Evolutionary conservation across 495 filamentous ascomycete genomes (phyloP).

Genomic region (Penicillium paradoxum): DNA sequence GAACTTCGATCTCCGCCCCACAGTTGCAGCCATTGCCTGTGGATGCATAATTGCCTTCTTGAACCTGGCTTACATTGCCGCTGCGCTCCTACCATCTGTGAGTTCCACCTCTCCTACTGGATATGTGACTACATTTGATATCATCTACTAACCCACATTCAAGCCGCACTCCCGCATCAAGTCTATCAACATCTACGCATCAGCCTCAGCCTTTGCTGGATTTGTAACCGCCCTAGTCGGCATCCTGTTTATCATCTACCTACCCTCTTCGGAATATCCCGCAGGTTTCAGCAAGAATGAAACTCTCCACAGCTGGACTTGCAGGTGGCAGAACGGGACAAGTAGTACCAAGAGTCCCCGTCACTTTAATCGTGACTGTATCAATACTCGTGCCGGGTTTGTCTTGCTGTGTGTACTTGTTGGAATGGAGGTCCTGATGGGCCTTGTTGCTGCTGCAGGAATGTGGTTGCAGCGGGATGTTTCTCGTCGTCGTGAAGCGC

Average conservation of each 20-base stretch:
- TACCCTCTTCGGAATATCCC: constrained; percentile 35
- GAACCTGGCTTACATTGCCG: constrained; percentile 38
- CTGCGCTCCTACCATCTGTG: constrained; percentile 43
- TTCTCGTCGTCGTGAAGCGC: constrained; percentile 27
- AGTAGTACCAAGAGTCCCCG: constrained; percentile 20
- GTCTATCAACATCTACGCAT: constrained; percentile 36
- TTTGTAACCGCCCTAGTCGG: constrained; percentile 40
- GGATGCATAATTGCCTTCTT: constrained; percentile 38
- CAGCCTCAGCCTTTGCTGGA: constrained; percentile 28
- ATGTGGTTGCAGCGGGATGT: constrained; percentile 39
- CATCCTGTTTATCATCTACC: constrained; percentile 40
- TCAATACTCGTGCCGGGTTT: constrained; percentile 35
- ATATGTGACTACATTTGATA: not conserved
- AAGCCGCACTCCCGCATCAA: constrained; percentile 37
- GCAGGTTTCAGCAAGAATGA: constrained; percentile 36
- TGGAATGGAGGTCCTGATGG: constrained; percentile 42
- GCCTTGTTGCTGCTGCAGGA: constrained; percentile 34
- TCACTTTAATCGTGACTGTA: constrained; percentile 43
- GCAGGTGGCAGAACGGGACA: constrained; percentile 39
- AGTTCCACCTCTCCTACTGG: constrained; percentile 14
- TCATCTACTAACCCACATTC: not conserved
- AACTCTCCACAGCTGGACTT: constrained; percentile 50
- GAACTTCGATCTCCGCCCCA: constrained; percentile 45
- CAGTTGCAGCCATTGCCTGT: constrained; percentile 39
- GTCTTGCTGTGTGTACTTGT: constrained; percentile 39